Evolutionary conservation across 2,329 filamentous ascomycete species (phyloP).

Genomic region (Penicillium sp.): DNA sequence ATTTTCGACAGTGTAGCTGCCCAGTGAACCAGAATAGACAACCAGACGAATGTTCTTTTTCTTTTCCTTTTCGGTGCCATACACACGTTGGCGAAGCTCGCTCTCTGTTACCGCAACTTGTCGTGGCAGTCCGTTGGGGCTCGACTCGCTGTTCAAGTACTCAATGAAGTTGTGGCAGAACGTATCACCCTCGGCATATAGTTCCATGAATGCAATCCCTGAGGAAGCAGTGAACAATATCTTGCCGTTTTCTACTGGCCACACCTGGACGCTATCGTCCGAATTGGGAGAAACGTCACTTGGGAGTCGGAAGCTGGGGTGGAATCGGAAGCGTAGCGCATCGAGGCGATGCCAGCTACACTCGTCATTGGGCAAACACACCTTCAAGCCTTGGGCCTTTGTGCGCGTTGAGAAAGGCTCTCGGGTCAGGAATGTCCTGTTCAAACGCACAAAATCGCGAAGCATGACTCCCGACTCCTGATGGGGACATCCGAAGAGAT

Average conservation of each 20-base stretch:
- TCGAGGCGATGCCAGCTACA: conserved; percentile 91
- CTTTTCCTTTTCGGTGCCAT: conserved; percentile 67
- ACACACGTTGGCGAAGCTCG: conserved; percentile 68
- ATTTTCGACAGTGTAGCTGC: conserved; percentile 73
- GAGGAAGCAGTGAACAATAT: conserved; percentile 75
- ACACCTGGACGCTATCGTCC: conserved; percentile 80
- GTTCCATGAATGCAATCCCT: conserved; percentile 81
- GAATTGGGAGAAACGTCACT: conserved; percentile 63
- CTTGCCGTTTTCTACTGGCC: conserved; percentile 74
- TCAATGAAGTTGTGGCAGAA: conserved; percentile 80
- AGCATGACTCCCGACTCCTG: conserved; percentile 92
- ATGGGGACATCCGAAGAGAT: conserved; percentile 84
- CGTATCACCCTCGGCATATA: conserved; percentile 76
- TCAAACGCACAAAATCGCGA: conserved; percentile 79
- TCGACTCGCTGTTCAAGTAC: conserved; percentile 62
- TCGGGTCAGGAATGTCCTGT: conserved; percentile 74
- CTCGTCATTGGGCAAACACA: conserved; percentile 75
- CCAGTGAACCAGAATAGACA: conserved; percentile 73
- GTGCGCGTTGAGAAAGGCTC: conserved; percentile 87
- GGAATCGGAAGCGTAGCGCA: conserved; percentile 80
- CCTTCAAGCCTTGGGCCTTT: conserved; percentile 71
- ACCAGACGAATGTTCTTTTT: conserved; percentile 64
- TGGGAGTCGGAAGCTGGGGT: conserved; percentile 84
- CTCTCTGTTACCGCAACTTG: conserved; percentile 73
- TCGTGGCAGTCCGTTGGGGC: conserved; percentile 60